Conservation (phyloP, 202 grass and related monocot genomes). For the Bolboschoenoplectus hybrid region DNA sequence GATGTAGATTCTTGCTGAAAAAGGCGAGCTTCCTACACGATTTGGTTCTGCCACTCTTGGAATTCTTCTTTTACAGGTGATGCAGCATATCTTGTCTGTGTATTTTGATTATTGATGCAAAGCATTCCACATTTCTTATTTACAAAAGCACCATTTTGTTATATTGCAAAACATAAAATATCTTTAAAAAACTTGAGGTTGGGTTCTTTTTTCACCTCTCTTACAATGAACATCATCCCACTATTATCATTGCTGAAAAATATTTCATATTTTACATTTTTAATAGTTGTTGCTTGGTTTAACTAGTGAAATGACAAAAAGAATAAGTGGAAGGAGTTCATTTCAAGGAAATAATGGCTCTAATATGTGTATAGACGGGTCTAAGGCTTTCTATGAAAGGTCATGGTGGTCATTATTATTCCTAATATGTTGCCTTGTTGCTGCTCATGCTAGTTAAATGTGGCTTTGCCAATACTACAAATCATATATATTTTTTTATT, state of each 20-base stretch:
- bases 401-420: not conserved
- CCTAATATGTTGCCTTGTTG: not conserved
- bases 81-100: not conserved
- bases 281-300: not conserved
- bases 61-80: constrained; percentile 95
- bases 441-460: constrained; percentile 10
- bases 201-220: no score
- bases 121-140: not conserved
- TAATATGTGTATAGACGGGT: not conserved
- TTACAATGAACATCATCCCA: not conserved
- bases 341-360: not conserved
- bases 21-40: constrained; percentile 92
- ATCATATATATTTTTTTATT: constrained; percentile 46
- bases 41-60: constrained; percentile 98
- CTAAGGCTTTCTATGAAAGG: not conserved
- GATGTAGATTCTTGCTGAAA: constrained; percentile 97
- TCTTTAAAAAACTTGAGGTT: not conserved
- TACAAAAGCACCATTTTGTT: not conserved
- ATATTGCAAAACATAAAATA: not conserved
- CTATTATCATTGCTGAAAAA: not conserved
- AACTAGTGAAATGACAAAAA: not conserved
- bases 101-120: not conserved
- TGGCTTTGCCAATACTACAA: not conserved
- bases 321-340: not conserved
- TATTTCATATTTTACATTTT: not conserved